phyloP scores from a whole-genome alignment of 139 green algal genomes.

The Coelastrella sp. region DNA sequence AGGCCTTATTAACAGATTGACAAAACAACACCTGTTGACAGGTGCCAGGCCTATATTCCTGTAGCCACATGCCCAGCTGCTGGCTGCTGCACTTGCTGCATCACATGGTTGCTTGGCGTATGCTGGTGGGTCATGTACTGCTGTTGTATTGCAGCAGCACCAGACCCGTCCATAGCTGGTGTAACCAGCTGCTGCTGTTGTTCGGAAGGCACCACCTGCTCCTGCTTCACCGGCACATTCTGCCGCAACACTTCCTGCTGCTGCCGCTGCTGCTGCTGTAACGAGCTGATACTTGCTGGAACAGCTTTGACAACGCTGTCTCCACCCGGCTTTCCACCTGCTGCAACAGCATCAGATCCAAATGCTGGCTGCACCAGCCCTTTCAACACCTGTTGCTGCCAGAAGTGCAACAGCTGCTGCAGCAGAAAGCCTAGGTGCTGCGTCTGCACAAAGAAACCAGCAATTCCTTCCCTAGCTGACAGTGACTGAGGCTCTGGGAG shows the following conservation, averaged over 20 bases:
- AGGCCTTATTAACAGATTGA: too few species aligned
- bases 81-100: conserved; percentile 1
- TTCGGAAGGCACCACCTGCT: background rate
- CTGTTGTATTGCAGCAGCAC: too few species aligned
- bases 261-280: conserved; percentile 16
- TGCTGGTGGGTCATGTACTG: background rate
- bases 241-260: background rate
- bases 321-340: background rate
- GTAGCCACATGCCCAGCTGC: conserved; percentile 3
- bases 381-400: conserved; percentile 26
- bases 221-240: background rate
- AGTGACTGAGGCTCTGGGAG: background rate
- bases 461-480: conserved; percentile 17
- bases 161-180: background rate
- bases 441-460: conserved; percentile 33
- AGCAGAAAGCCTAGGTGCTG: conserved; percentile 19
- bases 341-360: too few species aligned
- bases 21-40: too few species aligned
- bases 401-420: conserved; percentile 35
- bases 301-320: background rate
- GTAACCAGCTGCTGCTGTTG: background rate
- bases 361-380: background rate
- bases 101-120: background rate
- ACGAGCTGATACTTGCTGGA: background rate
- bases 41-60: background rate